These are phyloP conservation scores for Paramecium sonneborni DNA, from an alignment of 73 alveolate genomes.

Conservation along the genomic window DNA sequence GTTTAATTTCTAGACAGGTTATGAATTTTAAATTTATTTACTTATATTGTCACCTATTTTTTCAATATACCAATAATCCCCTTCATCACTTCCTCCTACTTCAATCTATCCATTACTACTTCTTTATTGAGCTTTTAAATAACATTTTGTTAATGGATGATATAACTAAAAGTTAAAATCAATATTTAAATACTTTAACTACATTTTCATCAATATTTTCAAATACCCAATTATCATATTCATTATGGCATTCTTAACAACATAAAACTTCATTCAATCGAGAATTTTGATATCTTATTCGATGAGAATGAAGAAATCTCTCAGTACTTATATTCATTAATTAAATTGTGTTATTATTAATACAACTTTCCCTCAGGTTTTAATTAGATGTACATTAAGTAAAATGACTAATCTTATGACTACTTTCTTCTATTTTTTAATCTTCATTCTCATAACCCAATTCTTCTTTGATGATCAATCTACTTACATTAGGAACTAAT, in stretches of 20 bases:
- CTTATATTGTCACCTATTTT: neutral
- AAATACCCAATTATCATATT: neutral
- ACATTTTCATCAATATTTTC: neutral
- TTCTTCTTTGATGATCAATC: slow-evolving; percentile 12
- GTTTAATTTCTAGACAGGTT: neutral
- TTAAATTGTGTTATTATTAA: neutral
- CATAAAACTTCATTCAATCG: neutral
- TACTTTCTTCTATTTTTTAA: neutral
- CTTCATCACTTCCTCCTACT: slow-evolving; percentile 14
- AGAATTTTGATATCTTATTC: neutral
- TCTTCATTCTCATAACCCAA: neutral
- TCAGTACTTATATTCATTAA: neutral
- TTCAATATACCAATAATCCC: neutral
- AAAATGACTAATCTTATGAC: neutral
- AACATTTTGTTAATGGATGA: neutral
- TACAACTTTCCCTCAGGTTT: neutral
- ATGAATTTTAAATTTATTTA: neutral
- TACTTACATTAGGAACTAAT: neutral
- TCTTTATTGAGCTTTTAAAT: neutral
- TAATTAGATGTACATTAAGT: neutral
- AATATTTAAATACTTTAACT: neutral
- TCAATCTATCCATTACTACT: neutral
- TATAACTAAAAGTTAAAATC: neutral
- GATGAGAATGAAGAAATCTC: slow-evolving; percentile 5
- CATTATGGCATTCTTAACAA: neutral